These are phyloP conservation scores for Aureobasidium sp. DNA, from an alignment of 2,329 filamentous ascomycete species.

Conservation along the genomic window DNA sequence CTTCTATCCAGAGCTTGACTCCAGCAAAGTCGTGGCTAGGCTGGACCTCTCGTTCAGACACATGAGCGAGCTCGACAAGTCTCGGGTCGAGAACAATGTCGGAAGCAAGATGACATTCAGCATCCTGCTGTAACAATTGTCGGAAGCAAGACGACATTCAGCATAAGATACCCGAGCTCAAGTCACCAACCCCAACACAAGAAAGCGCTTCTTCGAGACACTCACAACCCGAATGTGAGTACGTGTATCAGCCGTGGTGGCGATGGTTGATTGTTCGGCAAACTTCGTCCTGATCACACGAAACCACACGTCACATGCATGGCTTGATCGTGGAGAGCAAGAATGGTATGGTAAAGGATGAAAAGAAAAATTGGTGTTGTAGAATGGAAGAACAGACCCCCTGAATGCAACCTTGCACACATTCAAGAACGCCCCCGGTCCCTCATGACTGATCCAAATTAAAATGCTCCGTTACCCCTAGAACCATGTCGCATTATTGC, in stretches of 20 bases:
- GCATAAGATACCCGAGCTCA: too few relatives aligned
- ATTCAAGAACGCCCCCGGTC: not conserved
- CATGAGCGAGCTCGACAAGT: not conserved
- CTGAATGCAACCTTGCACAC: not conserved
- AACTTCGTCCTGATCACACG: not conserved
- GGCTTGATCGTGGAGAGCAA: not conserved
- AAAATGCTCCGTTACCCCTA: not conserved
- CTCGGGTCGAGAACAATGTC: not conserved
- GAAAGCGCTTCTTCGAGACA: not conserved
- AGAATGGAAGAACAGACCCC: not conserved
- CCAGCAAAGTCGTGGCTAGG: conserved; percentile 9
- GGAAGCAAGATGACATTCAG: not conserved
- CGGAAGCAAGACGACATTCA: not conserved
- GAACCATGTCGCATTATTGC: not conserved
- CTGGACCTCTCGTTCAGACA: conserved; percentile 6
- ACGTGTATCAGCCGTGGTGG: not conserved
- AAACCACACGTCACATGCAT: too few relatives aligned
- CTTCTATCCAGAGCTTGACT: not conserved
- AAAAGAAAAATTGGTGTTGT: not conserved
- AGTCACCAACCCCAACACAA: too few relatives aligned
- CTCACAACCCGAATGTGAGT: not conserved
- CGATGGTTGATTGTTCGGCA: not conserved
- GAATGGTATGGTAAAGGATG: not conserved
- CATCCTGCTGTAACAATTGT: too few relatives aligned
- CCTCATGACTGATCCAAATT: not conserved